Conservation (phyloP, 257 asterid genomes). For the Anisodus tanguticus region DNA sequence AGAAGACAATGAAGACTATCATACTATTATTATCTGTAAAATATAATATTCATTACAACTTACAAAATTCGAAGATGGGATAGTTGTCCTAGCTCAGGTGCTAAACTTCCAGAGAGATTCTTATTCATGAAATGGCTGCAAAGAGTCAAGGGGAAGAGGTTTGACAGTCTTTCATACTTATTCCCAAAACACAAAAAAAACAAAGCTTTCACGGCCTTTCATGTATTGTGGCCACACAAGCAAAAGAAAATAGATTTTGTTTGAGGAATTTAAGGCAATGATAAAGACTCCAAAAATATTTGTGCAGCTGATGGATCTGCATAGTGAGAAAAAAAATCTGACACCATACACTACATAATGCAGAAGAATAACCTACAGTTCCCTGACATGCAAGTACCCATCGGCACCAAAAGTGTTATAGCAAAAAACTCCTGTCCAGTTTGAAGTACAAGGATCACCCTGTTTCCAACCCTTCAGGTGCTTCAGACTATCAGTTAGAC, state of each 20-base stretch:
- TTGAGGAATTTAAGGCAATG: neutral
- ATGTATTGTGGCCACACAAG: neutral
- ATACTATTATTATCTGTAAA: neutral
- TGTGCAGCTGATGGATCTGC: neutral
- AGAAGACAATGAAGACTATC: neutral
- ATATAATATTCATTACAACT: slow-evolving; percentile 28
- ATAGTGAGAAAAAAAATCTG: neutral
- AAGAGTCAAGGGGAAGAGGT: neutral
- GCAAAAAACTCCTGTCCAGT: slow-evolving; percentile 59
- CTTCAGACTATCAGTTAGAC: slow-evolving; percentile 41
- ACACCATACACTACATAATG: slow-evolving; percentile 22
- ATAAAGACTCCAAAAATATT: neutral
- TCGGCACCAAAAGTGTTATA: slow-evolving; percentile 35
- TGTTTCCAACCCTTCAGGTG: slow-evolving; percentile 44
- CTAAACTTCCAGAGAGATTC: slow-evolving; percentile 53
- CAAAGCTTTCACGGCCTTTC: neutral
- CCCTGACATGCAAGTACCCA: slow-evolving; percentile 48
- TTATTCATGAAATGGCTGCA: slow-evolving; percentile 52
- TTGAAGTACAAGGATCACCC: slow-evolving; percentile 53
- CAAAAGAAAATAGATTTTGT: neutral
- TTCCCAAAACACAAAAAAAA: neutral
- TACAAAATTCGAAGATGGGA: slow-evolving; percentile 50
- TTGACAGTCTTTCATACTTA: slow-evolving; percentile 22
- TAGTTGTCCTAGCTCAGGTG: slow-evolving; percentile 52
- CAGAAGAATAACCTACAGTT: slow-evolving; percentile 43